Conservation (phyloP, 164 flowering plant genomes). For the Euptelea pleiosperma region DNA sequence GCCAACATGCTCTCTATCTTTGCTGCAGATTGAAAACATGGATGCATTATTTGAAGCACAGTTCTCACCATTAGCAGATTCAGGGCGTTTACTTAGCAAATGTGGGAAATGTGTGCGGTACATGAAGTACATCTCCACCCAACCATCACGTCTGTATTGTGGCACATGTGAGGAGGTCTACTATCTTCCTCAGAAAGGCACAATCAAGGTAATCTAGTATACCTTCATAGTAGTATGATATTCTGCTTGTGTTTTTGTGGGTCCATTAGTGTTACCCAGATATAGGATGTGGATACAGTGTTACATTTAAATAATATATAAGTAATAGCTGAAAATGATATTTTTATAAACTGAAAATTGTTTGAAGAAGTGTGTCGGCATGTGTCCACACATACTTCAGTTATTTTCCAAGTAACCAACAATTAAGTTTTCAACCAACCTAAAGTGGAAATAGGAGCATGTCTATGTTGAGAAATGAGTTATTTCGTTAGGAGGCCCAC, state of each 20-base stretch:
- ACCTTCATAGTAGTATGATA: neutral
- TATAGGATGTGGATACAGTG: too few relatives aligned
- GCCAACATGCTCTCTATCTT: constrained; percentile 5
- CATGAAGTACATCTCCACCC: constrained; percentile 78
- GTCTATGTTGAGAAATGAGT: too few relatives aligned
- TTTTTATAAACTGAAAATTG: too few relatives aligned
- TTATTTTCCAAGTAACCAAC: too few relatives aligned
- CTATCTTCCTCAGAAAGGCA: constrained; percentile 86
- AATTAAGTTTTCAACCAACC: too few relatives aligned
- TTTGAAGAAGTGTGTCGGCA: too few relatives aligned
- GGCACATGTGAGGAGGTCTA: constrained; percentile 92
- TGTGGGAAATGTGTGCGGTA: constrained; percentile 93
- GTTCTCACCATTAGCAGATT: constrained; percentile 82
- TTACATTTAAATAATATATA: too few relatives aligned
- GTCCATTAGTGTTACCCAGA: too few relatives aligned
- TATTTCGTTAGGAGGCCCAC: too few relatives aligned
- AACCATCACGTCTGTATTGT: constrained; percentile 81
- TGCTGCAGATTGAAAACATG: constrained; percentile 80
- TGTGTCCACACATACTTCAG: too few relatives aligned
- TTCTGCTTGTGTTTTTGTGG: neutral
- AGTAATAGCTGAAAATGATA: too few relatives aligned
- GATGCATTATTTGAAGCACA: constrained; percentile 96
- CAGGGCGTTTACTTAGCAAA: constrained; percentile 89
- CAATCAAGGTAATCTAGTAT: constrained; percentile 59
- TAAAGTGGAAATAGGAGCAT: too few relatives aligned